Evolutionary conservation across 2,329 filamentous ascomycete species (phyloP), one percentile per base, ranked within the genome.

Genomic region (Fusarium verticillioides): DNA sequence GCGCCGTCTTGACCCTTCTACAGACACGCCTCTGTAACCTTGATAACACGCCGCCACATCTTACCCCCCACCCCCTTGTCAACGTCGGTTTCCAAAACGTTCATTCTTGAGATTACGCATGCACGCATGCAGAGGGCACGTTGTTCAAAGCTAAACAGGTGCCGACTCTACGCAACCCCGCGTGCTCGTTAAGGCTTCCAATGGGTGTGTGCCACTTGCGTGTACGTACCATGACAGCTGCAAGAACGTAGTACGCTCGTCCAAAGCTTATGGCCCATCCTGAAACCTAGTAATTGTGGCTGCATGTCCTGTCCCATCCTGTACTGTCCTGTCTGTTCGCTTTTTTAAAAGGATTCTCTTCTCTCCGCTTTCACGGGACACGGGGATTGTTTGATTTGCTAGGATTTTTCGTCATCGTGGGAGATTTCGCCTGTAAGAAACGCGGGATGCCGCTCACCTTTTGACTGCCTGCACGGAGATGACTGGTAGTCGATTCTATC

Each of bases 311-410:
- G 52, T 56, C 26, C 23, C 26, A 36, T 37, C 23, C 34, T 53
- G 34, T 26, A 12, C 18, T 37, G 18, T 21, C 19, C 26, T 28
- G 19, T 54, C 40, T n/a, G 21, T 13, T 23, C 18, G 37, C 28
- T 28, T 15, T 12, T 9, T 43, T 36, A 13, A 32, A 42, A 56
- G 37, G 63, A 79, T 88, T 63, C 54, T 53, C 30, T 44, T 36
- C 54, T 88, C 54, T 58, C 54, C 54, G 54, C 54, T 58, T 58
- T 58, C 37, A 34, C 40, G 54, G 54, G 28, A 46, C 54, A 58
- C 54, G 54, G 54, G 54, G 37, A 58, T 46, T 58, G 37, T 32
- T 58, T 58, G 54, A 58, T 46, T 58, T 58, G 54, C 54, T 21
- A 58, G 40, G 39, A n/a, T 4, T 46, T 36, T 58, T 58, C 30